Base-by-base conservation (phyloP, 1,284 basidiomycete genomes). In the Earliella scabrosa region DNA sequence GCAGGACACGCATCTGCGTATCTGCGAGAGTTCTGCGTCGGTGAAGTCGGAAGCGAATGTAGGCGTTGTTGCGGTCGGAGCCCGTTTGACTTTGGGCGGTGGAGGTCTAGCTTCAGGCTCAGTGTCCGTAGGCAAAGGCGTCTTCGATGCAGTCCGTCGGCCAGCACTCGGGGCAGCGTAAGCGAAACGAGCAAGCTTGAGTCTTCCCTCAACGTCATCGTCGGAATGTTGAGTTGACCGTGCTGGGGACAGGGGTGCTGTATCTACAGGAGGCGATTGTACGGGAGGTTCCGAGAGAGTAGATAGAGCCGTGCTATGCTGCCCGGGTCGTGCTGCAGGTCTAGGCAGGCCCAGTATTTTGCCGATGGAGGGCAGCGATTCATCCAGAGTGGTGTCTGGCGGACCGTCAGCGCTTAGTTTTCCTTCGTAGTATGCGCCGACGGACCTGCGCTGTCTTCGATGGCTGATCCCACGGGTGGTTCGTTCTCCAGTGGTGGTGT, bases 1-100 rank as follows among this genome's bases (percentile, higher is more conserved):
- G 64, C 91, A 93, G 44, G 80, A 78, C 41, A 91, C 76, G 62
- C 90, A 93, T 61, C 75, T 82, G 11, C 72, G 66, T 1, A 92
- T 66, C 18, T 66, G 75, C 2, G 67, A 67, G 11, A 91, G 67
- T 23, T 85, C 74, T 1, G 69, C 48, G 35, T 81, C 77, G 0
- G 81, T 66, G 55, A 86, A 75, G 49, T 77, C 73, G 10, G 61
- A 64, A 1, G 66, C 56, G 27, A 76, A 69, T 39, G 61, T 65
- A 50, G 57, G 50, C 4, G 24, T 18, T 34, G 35, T 26, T 16
- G 46, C n/a, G 14, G 48, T 52, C 2, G 60, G 45, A 3, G 38
- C 27, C n/a, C 53, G 47, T 5, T 40, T 54, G 14, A 45, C 40
- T 24, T 60, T 62, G 23, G 26, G 14, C 1, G 44, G 41, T 3